Evolutionary conservation across 1,139 yeast species (phyloP).

Genomic region (Zhuliangozyma parablackwelliae): DNA sequence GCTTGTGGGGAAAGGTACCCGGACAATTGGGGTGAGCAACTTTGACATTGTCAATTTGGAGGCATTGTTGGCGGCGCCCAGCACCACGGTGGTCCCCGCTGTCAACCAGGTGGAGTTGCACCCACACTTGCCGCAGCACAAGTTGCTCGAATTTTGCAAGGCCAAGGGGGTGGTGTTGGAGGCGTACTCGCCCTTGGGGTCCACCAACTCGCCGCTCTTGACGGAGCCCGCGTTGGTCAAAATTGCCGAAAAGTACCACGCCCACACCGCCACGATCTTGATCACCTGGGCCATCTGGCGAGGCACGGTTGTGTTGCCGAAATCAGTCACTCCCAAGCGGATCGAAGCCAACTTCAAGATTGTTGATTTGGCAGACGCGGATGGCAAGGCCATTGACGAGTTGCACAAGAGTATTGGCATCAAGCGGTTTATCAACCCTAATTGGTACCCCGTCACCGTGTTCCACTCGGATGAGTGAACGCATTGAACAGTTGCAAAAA

Average conservation of each 20-base stretch:
- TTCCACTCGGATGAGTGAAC: slow-evolving; percentile 11
- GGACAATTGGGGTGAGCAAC: slow-evolving; percentile 78
- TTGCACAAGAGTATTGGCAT: slow-evolving; percentile 34
- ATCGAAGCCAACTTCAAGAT: slow-evolving; percentile 53
- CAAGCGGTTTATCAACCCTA: slow-evolving; percentile 43
- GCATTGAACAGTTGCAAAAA: neutral
- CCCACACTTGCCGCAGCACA: slow-evolving; percentile 69
- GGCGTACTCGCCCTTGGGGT: slow-evolving; percentile 81
- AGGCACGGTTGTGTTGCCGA: slow-evolving; percentile 69
- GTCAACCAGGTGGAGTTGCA: slow-evolving; percentile 74
- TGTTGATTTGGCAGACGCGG: slow-evolving; percentile 50
- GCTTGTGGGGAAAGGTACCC: slow-evolving; percentile 48
- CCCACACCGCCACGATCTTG: slow-evolving; percentile 57
- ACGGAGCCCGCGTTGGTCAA: slow-evolving; percentile 42
- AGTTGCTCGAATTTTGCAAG: slow-evolving; percentile 52
- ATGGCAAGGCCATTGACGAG: slow-evolving; percentile 44
- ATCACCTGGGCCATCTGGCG: slow-evolving; percentile 72
- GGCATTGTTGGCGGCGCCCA: slow-evolving; percentile 32
- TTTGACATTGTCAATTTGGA: slow-evolving; percentile 49
- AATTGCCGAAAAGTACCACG: slow-evolving; percentile 54
- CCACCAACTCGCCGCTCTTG: slow-evolving; percentile 61
- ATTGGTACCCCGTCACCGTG: slow-evolving; percentile 28
- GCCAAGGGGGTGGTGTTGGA: slow-evolving; percentile 56
- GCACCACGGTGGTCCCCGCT: slow-evolving; percentile 52
- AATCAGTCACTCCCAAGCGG: slow-evolving; percentile 60